Base-by-base conservation (phyloP, 2,329 filamentous ascomycete species). In the Fusarium cyanostomum region DNA sequence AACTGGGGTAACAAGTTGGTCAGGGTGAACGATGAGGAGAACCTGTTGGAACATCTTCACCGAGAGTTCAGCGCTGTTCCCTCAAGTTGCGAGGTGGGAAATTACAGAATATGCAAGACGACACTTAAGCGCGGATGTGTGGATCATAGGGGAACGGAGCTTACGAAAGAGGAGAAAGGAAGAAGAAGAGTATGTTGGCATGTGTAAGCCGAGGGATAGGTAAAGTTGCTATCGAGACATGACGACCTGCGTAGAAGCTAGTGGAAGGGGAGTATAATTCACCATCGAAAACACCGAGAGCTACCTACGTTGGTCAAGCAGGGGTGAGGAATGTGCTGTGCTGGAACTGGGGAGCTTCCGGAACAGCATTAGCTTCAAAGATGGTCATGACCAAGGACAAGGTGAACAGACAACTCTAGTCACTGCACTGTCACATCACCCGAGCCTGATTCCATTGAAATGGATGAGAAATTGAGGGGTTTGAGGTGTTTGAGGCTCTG, bases 151-250 rank as follows among this genome's bases (percentile, higher is more conserved):
- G 83, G 83, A 6, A 80, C 79, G 6, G 82, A 79, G 7, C 71
- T 85, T 13, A 66, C 71, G 46, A 75, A 78, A 0, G 79, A 79
- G 9, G 82, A 85, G 54, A 82, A n/a, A n/a, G n/a, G n/a, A n/a
- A 79, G 72, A 65, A 57, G 3, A 72, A 66, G 1, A 72, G 73
- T 1, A 82, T 85, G 81, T 67, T 86, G 56, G 73, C 81, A 9
- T 86, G 83, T 66, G 82, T 86, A 2, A 84, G 82, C 65, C 77
- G 83, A 2, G 83, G 83, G 0, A 70, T 84, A 33, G 82, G 82
- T 4, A 73, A 75, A 38, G 83, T 85, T 42, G 73, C 73, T 2
- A 77, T 86, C 49, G 81, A 84, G 65, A 75, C 84, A 5, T 18
- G 11, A 18, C 16, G 39, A 13, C 9, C 12, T 15, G 10, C n/a